phyloP scores from a whole-genome alignment of 2,329 filamentous ascomycete genomes.

The Fusarium falciforme region DNA sequence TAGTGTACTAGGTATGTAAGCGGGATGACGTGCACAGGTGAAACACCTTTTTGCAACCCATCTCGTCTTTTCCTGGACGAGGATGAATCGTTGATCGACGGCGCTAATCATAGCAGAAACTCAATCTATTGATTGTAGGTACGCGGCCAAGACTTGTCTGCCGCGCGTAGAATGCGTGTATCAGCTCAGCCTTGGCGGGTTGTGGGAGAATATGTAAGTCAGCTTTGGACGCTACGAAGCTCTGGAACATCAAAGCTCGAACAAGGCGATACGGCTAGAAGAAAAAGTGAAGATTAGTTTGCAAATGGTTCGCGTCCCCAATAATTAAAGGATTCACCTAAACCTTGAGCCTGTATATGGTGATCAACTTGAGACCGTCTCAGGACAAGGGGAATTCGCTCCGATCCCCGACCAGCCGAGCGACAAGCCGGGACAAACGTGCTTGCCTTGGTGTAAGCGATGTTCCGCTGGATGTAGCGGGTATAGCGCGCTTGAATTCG shows the following conservation, averaged over 20 bases:
- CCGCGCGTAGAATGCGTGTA: not conserved
- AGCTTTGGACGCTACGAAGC: not conserved
- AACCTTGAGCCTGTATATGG: constrained; percentile 1
- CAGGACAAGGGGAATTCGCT: not conserved
- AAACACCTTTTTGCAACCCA: not conserved
- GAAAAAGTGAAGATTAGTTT: not conserved
- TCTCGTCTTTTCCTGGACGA: not conserved
- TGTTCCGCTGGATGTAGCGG: not conserved
- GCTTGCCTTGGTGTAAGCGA: not conserved
- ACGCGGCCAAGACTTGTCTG: not conserved
- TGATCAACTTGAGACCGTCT: constrained; percentile 11
- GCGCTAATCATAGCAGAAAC: not conserved
- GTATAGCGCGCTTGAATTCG: not conserved
- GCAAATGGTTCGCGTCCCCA: not conserved
- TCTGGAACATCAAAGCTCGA: not conserved
- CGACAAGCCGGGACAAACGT: not conserved
- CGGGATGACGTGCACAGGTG: not conserved
- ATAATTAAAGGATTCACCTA: not conserved
- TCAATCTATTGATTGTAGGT: not conserved
- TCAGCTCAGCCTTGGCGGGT: not conserved
- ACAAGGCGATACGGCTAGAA: not conserved
- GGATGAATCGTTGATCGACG: not conserved
- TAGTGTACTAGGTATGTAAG: not conserved
- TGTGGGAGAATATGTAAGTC: not conserved
- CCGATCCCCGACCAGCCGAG: not conserved